Conservation (phyloP, 2,329 filamentous ascomycete genomes). For the Paecilomyces sp. region DNA sequence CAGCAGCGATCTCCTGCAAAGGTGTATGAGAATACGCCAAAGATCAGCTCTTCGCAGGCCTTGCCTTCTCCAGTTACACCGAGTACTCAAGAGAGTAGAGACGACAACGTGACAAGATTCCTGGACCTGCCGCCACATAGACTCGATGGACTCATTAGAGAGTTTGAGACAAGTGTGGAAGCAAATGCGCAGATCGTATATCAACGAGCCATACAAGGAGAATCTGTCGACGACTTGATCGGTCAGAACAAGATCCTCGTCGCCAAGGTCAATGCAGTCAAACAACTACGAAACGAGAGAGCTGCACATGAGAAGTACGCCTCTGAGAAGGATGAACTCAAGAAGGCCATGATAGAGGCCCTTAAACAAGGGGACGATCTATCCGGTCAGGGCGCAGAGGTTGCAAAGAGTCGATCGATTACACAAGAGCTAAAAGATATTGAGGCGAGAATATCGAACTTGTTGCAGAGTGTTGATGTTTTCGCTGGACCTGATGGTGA, state of each 20-base stretch:
- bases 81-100: constrained; percentile 9
- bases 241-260: constrained; percentile 28
- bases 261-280: constrained; percentile 30
- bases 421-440: constrained; percentile 25
- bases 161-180: constrained; percentile 22
- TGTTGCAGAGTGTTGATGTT: constrained; percentile 24
- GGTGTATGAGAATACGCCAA: neutral
- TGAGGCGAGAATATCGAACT: constrained; percentile 23
- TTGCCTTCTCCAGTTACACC: constrained; percentile 8
- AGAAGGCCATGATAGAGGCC: constrained; percentile 26
- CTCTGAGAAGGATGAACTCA: constrained; percentile 25
- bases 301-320: constrained; percentile 17
- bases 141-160: constrained; percentile 19
- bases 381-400: constrained; percentile 22
- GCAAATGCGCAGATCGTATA: constrained; percentile 31
- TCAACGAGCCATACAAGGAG: constrained; percentile 28
- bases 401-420: constrained; percentile 25
- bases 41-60: constrained; percentile 5
- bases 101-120: constrained; percentile 22
- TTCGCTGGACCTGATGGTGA: constrained; percentile 9
- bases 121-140: constrained; percentile 18
- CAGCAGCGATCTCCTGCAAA: neutral
- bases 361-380: constrained; percentile 27
- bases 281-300: constrained; percentile 22
- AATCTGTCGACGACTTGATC: constrained; percentile 21